These are phyloP conservation scores for Neonothopanus nambi DNA, from an alignment of 1,284 basidiomycete genomes.

Conservation along the genomic window DNA sequence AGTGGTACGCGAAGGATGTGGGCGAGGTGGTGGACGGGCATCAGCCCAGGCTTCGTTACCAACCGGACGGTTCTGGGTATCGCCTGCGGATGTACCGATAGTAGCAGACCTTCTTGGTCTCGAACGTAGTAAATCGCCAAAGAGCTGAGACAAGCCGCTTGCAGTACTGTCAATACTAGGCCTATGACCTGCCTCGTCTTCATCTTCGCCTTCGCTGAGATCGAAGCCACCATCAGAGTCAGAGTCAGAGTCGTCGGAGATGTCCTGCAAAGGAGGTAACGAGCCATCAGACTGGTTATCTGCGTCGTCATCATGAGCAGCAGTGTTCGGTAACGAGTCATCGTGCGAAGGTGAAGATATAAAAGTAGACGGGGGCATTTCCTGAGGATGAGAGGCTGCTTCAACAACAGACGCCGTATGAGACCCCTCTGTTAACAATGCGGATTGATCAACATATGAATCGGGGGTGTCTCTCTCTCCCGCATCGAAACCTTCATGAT, in stretches of 20 bases:
- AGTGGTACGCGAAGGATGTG: conserved; percentile 1
- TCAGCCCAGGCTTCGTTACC: not conserved
- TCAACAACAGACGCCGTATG: too few relatives aligned
- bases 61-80: not conserved
- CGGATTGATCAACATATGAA: too few relatives aligned
- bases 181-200: conserved; percentile 5
- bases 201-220: conserved; percentile 17
- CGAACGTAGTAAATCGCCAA: not conserved
- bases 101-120: not conserved
- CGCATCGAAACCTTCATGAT: too few relatives aligned
- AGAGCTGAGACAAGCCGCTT: too few relatives aligned
- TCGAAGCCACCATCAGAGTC: conserved; percentile 24
- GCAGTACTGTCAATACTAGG: too few relatives aligned
- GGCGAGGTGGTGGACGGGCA: not conserved
- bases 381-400: too few relatives aligned
- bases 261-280: conserved; percentile 32
- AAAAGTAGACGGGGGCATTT: too few relatives aligned
- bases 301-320: conserved; percentile 15
- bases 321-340: not conserved
- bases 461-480: too few relatives aligned
- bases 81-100: not conserved
- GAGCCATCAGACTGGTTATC: conserved; percentile 21
- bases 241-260: conserved; percentile 28
- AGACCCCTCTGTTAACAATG: too few relatives aligned
- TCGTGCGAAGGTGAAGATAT: too few relatives aligned